A percentile compares a stretch with the other conserved stretches of the same genome.
phyloP scores from a whole-genome alignment of 2,329 filamentous ascomycete genomes.

The Colletotrichum australisinense region DNA sequence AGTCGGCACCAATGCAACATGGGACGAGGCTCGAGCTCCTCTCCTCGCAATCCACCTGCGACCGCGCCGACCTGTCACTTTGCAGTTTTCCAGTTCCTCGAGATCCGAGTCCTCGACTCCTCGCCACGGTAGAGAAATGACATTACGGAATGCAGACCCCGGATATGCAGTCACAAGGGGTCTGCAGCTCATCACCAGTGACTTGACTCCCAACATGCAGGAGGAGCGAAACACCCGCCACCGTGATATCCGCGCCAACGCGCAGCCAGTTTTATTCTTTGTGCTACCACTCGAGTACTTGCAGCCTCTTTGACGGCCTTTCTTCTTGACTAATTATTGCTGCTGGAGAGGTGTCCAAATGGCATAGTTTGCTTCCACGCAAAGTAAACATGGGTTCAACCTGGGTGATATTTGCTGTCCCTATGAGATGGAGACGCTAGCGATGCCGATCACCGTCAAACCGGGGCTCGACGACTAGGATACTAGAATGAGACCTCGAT shows the following conservation, averaged over 20 bases:
- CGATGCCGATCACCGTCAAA: conserved; percentile 17
- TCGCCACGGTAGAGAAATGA: neutral
- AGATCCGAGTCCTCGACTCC: neutral
- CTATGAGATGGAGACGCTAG: conserved; percentile 19
- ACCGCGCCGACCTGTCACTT: neutral
- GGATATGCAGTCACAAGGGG: conserved; percentile 21
- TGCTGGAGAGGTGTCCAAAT: neutral
- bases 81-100: neutral
- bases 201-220: conserved; percentile 20
- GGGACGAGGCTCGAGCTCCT: conserved; percentile 29
- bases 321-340: neutral
- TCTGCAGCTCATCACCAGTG: conserved; percentile 23
- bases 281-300: neutral
- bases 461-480: neutral
- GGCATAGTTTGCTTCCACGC: neutral
- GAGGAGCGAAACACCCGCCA: conserved; percentile 19
- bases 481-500: conserved; percentile 4
- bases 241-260: neutral
- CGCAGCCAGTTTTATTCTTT: neutral
- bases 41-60: conserved; percentile 13
- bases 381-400: neutral
- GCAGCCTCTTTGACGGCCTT: neutral
- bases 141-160: conserved; percentile 10
- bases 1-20: conserved; percentile 2
- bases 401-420: neutral